Base-by-base conservation (phyloP, 306 rosid genomes). In the Cicer cuneatum region DNA sequence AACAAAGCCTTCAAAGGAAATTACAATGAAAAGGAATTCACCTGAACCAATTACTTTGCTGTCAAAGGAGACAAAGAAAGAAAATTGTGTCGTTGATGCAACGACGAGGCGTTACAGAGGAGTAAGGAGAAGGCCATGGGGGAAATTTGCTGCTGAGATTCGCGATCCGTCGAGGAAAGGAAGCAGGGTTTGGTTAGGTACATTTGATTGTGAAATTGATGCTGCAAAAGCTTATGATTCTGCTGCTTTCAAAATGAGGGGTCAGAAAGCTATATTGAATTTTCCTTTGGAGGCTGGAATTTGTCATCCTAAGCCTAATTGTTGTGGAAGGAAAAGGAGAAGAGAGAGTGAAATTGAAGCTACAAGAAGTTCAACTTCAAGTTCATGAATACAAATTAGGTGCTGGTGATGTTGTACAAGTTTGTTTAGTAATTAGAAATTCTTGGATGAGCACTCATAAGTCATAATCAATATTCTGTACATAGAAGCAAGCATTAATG, bases 121-220 rank as follows among this genome's bases (percentile, higher is more conserved):
- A 6, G 98, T 92, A 5, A 83, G 98, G 40, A 83, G 91, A 59
- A 77, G 98, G 77, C 96, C 96, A 19, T 90, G 98, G 98, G 98
- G 98, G 0, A 92, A 89, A 70, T 92, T 78, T 29, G 96, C 95
- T 0, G 95, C 98, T 53, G 96, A 92, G 90, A 92, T 92, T 48
- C 90, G 98, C 1, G 98, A 92, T 76, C 94, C 96, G 21, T 21
- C 63, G 39, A 76, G 83, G 67, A 88, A 80, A 56, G 98, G 98
- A 11, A 78, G 78, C 29, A 86, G 98, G 51, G 93, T 90, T 12
- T 92, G 98, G 98, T 76, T 92, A 72, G 98, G 98, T 9, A 92
- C 98, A 8, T 92, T 89, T 72, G 94, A 90, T 40, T 78, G 73
- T 24, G 92, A 84, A 21, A 77, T 87, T 11, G 98, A 90, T 35